Base-by-base conservation (phyloP, 495 filamentous ascomycete species). In the Talaromyces thailandensis region DNA sequence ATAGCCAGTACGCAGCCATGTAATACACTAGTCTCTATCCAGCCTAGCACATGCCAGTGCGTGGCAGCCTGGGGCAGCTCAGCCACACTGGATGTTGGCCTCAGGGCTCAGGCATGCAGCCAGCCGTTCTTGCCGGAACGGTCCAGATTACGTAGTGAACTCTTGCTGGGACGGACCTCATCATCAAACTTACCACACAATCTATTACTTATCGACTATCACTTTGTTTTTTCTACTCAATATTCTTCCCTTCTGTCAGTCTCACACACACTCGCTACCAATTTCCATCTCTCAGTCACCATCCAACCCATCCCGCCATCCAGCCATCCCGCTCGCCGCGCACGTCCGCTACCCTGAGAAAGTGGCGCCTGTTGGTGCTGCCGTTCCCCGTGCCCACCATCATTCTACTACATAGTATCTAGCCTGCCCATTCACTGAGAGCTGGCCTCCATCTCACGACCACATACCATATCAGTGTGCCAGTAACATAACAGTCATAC, bases 291-390 rank as follows among this genome's bases (percentile, higher is more conserved):
- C 21, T 28, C 51, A 16, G 23, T 25, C 51, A 24, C 69, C 43
- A 72, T 69, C 1, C 68, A 70, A 52, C 70, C 69, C 43, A 72
- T 69, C 1, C 68, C 70, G 55, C 70, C 29, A 3, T 59, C 62
- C 16, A 63, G 64, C 66, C 70, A 71, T 18, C 25, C 56, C n/a
- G n/a, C 56, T 6, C 23, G 24, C 28, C 43, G 58, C 4, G 62
- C 60, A 26, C 7, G 21, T 21, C 14, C 37, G 21, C 12, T 57
- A 9, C 31, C 37, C 9, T 61, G 40, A n/a, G 32, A 25, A 3
- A 66, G 64, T 6, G 71, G 69, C 6, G 65, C 71, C 56, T 74
- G 51, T 26, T 55, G 51, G 51, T 26, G 24, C 51, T 55, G 51
- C 23, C 51, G 26, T 25, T 55, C 51, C 26, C 51, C 51, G 11